Evolutionary conservation across 2,329 filamentous ascomycete genomes (phyloP), one percentile per base, ranked within the genome.

Genomic region (Ceratocystis papillata): DNA sequence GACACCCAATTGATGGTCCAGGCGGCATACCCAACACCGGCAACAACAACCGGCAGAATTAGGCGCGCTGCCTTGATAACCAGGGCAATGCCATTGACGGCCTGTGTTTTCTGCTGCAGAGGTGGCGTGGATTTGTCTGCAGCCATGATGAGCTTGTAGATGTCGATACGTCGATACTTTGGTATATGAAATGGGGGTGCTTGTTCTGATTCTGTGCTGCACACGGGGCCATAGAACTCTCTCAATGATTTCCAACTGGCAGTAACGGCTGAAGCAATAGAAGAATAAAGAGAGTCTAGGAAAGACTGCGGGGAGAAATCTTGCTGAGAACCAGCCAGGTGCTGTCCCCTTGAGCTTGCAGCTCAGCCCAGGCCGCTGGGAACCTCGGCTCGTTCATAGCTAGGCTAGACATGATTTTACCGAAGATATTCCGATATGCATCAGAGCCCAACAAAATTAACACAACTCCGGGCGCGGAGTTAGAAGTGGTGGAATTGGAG

Each of bases 21-120:
- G 1, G 78, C 76, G 1, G 77, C 78, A 70, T 82, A 83, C 20
- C 77, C 80, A 20, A 77, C 71, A 0, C 76, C 76, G 5, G 76
- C 79, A 1, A 77, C 69, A 15, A 73, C 72, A 15, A 78, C 71
- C 1, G 80, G 79, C 62, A 79, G 67, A 50, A 81, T 70, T 50
- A 79, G 72, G 30, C 74, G 69, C 20, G 72, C 71, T 64, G 73
- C 71, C 44, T 76, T 70, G 46, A 72, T 72, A 48, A 73, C 72
- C 62, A 74, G 33, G 7, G 59, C 63, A 20, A 67, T 63, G 59
- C 66, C 66, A 59, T 67, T 67, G n/a, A 67, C 66, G n/a, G 66
- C 66, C 22, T 65, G 63, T 15, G 66, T 59, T 44, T 65, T 65
- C 28, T 46, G 48, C 48, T 55, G 53, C 28, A 6, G 22, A 28